Conservation (phyloP, 2,329 filamentous ascomycete genomes). For the Phaeophleospora eucalypticola region DNA sequence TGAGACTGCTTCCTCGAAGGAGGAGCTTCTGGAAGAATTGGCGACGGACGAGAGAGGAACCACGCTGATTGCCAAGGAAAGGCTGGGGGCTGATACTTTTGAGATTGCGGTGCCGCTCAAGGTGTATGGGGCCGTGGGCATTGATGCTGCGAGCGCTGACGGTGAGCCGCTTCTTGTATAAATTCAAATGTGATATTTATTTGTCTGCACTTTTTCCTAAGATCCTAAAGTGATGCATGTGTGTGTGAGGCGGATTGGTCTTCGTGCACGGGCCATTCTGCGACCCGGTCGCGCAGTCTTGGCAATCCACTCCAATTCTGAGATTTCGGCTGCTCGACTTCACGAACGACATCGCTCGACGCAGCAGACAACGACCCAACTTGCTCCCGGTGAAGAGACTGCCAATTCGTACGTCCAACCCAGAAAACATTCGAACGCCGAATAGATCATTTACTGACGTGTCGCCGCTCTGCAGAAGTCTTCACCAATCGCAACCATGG, state of each 20-base stretch:
- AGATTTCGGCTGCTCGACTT: constrained; percentile 2
- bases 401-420: constrained; percentile 16
- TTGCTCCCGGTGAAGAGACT: constrained; percentile 19
- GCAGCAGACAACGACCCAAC: constrained; percentile 16
- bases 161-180: constrained; percentile 22
- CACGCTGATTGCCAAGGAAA: constrained; percentile 33
- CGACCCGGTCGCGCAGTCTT: not conserved
- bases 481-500: constrained; percentile 48
- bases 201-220: not conserved
- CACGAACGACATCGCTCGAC: constrained; percentile 11
- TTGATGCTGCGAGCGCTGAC: constrained; percentile 18
- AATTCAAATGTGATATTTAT: constrained; percentile 2
- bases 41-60: constrained; percentile 34
- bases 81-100: constrained; percentile 33
- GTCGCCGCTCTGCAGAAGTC: constrained; percentile 6
- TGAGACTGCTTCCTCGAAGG: constrained; percentile 52
- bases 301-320: constrained; percentile 1
- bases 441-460: constrained; percentile 1
- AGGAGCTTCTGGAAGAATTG: constrained; percentile 33
- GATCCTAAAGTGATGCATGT: not conserved
- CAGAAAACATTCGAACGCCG: not conserved
- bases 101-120: constrained; percentile 36
- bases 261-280: not conserved
- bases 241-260: not conserved
- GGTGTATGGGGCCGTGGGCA: constrained; percentile 32